phyloP scores from a whole-genome alignment of 805 yeast genomes.

The Zygotorulaspora danielsina region DNA sequence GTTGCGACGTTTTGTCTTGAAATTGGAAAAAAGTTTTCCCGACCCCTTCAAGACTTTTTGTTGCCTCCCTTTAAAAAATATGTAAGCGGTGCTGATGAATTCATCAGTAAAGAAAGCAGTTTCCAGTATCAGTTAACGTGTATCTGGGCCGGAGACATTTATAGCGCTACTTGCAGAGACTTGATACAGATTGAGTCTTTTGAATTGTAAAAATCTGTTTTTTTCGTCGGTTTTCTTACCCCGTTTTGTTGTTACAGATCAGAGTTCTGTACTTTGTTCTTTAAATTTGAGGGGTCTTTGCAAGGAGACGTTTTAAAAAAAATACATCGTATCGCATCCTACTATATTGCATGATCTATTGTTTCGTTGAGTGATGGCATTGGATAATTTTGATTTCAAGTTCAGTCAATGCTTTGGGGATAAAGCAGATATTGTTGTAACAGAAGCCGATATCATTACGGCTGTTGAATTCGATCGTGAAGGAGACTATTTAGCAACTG shows the following conservation, averaged over 20 bases:
- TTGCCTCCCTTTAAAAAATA: slow-evolving; percentile 10
- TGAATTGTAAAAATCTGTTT: neutral
- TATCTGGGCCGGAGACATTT: neutral
- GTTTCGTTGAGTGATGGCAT: slow-evolving; percentile 23
- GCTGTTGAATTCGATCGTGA: slow-evolving; percentile 94
- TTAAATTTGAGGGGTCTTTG: too few species aligned
- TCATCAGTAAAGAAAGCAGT: neutral
- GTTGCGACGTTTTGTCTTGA: neutral
- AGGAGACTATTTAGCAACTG: slow-evolving; percentile 95
- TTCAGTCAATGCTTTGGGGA: slow-evolving; percentile 98
- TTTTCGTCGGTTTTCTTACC: neutral
- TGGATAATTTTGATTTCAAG: slow-evolving; percentile 45
- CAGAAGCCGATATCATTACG: slow-evolving; percentile 95
- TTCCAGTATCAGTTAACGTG: neutral
- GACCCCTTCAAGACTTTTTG: slow-evolving; percentile 3
- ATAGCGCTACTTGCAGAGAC: neutral
- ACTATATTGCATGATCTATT: neutral
- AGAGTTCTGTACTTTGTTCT: too few species aligned
- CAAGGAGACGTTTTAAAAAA: too few species aligned
- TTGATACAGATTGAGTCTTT: neutral
- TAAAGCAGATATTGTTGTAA: slow-evolving; percentile 93
- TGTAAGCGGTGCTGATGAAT: neutral
- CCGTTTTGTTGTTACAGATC: neutral
- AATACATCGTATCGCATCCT: too few species aligned
- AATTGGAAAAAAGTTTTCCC: slow-evolving; percentile 1